Conservation (phyloP, 192 early-diverging fungal species). For the Entomortierella chlamydospora region DNA sequence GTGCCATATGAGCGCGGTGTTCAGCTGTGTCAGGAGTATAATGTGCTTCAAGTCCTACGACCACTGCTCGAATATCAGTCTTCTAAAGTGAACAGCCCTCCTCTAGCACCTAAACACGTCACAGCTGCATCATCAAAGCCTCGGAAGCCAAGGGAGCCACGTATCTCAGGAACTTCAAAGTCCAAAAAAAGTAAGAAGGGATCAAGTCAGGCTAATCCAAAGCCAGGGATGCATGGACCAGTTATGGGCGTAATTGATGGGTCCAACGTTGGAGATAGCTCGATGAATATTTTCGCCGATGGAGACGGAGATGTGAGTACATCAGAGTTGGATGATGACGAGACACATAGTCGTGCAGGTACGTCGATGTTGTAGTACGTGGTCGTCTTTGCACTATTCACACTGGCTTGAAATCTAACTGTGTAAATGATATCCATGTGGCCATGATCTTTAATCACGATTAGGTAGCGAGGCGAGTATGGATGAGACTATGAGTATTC, state of each 20-base stretch:
- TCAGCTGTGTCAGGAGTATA: slow-evolving; percentile 81
- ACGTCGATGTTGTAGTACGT: neutral
- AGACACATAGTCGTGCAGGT: slow-evolving; percentile 41
- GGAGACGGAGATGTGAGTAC: slow-evolving; percentile 46
- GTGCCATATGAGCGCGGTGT: slow-evolving; percentile 90
- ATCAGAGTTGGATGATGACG: slow-evolving; percentile 37
- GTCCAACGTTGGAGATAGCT: neutral
- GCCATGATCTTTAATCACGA: too few relatives aligned
- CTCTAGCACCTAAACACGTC: slow-evolving; percentile 67
- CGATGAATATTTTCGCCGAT: slow-evolving; percentile 19
- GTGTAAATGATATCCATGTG: too few relatives aligned
- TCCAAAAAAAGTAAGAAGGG: slow-evolving; percentile 24
- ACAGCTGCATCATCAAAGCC: slow-evolving; percentile 61
- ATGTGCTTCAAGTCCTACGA: slow-evolving; percentile 76
- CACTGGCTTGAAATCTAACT: too few relatives aligned
- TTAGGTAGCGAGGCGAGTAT: slow-evolving; percentile 44
- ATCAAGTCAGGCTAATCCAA: slow-evolving; percentile 2
- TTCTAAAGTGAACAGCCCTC: slow-evolving; percentile 62
- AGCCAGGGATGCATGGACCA: slow-evolving; percentile 16
- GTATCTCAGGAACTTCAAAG: slow-evolving; percentile 19
- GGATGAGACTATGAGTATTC: slow-evolving; percentile 49
- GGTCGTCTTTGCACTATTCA: too few relatives aligned
- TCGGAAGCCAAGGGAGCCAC: slow-evolving; percentile 57
- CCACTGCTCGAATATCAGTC: slow-evolving; percentile 87
- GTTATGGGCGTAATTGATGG: slow-evolving; percentile 14